Base-by-base conservation (phyloP, 768 basidiomycete species). In the Lentinula boryana region DNA sequence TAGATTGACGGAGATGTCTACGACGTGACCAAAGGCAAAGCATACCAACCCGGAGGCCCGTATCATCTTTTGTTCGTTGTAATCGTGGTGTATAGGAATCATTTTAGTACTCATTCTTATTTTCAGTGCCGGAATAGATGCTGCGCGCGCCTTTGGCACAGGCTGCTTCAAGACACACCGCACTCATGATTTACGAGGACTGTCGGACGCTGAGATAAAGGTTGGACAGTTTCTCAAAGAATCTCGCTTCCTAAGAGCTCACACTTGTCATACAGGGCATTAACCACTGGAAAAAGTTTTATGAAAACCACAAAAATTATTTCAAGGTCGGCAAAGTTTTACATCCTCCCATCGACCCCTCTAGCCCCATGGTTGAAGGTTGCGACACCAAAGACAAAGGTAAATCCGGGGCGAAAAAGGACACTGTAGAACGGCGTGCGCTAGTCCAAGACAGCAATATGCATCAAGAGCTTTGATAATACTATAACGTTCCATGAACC, bases 1-100 rank as follows among this genome's bases (percentile, higher is more conserved):
- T 46, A 93, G 92, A 89, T 98, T 70, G 92, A 94, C 69, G 91
- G 91, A 12, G 89, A 91, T 56, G 93, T 98, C 7, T 98, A 87
- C 73, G 95, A 98, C 68, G 95, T 98, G 56, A 84, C 87, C n/a
- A 80, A 81, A 63, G 86, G 86, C 65, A 77, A 80, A 61, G 80
- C 88, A 21, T 98, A 98, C 71, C 93, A 95, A 56, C 89, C 87
- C 41, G 95, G 95, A 13, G 95, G 94, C 41, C 83, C 90, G 44
- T 93, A 93, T 74, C 79, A 86, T 66, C 77, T 84, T 68, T 79
- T 90, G 89, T 88, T 69, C 63, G 83, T 71, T 55, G 48, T 44
- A 60, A 58, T 44, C 51, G 46, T 46, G n/a, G 44, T 38, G 2
- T 58, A 23, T 51, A 54, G 57, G 54, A 48, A 63, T 60, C 56